A percentile compares a stretch with the other conserved stretches of the same genome.
Evolutionary conservation across 306 rosid species (phyloP).

Genomic region (Glycyrrhiza uralensis): DNA sequence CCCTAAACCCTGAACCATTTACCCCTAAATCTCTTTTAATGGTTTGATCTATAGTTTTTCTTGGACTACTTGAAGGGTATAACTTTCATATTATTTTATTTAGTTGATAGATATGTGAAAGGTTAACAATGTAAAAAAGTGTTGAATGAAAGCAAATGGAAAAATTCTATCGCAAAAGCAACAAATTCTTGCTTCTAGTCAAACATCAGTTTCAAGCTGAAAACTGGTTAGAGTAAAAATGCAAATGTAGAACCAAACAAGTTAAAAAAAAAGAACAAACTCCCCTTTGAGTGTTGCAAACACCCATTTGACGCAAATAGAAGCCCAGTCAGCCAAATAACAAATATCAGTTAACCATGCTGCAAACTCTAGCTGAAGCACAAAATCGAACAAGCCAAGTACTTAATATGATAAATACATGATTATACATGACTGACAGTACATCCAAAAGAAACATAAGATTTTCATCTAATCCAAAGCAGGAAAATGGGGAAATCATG

Average conservation of each 20-base stretch:
- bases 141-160: background rate
- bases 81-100: background rate
- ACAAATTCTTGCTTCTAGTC: background rate
- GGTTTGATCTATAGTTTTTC: background rate
- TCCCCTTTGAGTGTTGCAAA: background rate
- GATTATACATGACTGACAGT: background rate
- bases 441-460: background rate
- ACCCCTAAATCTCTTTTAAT: background rate
- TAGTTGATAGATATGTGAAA: background rate
- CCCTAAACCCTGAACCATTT: background rate
- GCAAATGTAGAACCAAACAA: background rate
- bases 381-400: background rate
- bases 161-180: background rate
- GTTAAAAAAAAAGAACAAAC: background rate
- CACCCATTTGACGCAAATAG: background rate
- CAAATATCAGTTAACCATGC: background rate
- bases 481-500: background rate
- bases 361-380: background rate
- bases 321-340: slow-evolving; percentile 9
- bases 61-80: background rate
- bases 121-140: background rate
- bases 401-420: background rate
- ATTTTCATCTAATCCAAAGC: background rate
- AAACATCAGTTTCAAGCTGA: background rate
- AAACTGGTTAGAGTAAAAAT: background rate